Percentiles rank a stretch among this genome's conserved stretches.
Conservation (phyloP, 2,329 filamentous ascomycete species). For the Bipolaris sorokiniana region DNA sequence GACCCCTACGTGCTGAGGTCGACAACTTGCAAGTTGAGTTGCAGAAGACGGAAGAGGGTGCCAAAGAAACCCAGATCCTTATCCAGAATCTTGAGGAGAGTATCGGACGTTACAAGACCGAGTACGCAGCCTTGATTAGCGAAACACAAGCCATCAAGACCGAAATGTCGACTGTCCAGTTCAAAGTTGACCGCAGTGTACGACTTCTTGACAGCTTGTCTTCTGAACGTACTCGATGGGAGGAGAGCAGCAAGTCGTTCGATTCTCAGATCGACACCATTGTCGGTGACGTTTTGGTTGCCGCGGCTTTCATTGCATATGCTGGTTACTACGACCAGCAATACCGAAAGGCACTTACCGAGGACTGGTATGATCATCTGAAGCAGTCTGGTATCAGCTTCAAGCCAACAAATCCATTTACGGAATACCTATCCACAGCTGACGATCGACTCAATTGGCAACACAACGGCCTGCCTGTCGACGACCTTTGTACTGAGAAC, state of each 20-base stretch:
- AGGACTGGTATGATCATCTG: conserved; percentile 95
- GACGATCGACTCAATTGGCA: conserved; percentile 97
- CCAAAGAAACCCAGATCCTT: conserved; percentile 86
- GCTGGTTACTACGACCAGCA: conserved; percentile 97
- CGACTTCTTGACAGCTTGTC: conserved; percentile 92
- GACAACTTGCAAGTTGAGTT: conserved; percentile 84
- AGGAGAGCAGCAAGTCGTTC: conserved; percentile 96
- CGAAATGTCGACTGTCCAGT: conserved; percentile 95
- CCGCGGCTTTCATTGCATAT: conserved; percentile 97
- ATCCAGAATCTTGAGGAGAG: conserved; percentile 84
- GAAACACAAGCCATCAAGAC: conserved; percentile 97
- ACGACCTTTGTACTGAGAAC: conserved; percentile 98
- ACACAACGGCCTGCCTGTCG: conserved; percentile 88
- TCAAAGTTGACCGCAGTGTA: conserved; percentile 97
- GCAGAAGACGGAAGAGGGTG: conserved; percentile 89
- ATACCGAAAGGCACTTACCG: conserved; percentile 96
- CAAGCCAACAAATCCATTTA: conserved; percentile 92
- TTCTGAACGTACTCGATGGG: conserved; percentile 91
- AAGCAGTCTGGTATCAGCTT: conserved; percentile 89
- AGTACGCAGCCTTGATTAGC: conserved; percentile 94
- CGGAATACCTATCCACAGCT: conserved; percentile 94
- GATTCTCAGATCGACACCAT: conserved; percentile 97
- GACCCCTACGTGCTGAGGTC: conserved; percentile 90
- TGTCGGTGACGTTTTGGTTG: conserved; percentile 92
- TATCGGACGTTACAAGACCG: conserved; percentile 92